Evolutionary conservation across 1,284 basidiomycete genomes (phyloP).

Genomic region (Ustilago sp.): DNA sequence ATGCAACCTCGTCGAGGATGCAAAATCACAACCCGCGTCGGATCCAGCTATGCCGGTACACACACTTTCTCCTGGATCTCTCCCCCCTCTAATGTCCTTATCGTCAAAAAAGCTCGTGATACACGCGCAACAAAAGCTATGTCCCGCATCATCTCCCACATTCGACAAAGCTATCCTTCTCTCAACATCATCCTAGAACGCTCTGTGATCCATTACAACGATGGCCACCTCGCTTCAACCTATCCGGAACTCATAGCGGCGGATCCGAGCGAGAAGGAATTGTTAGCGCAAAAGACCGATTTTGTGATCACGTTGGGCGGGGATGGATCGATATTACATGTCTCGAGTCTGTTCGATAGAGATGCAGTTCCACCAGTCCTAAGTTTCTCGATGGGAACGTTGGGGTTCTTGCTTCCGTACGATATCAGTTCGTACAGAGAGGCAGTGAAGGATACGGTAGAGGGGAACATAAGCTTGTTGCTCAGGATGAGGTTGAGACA

Average conservation of each 20-base stretch:
- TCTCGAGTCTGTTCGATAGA: slow-evolving; percentile 87
- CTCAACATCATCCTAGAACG: slow-evolving; percentile 82
- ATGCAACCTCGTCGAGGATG: slow-evolving; percentile 41
- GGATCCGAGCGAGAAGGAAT: slow-evolving; percentile 16
- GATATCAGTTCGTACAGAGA: slow-evolving; percentile 58
- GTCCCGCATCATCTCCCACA: slow-evolving; percentile 68
- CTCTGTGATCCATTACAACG: slow-evolving; percentile 74
- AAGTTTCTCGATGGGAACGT: slow-evolving; percentile 94
- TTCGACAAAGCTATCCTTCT: slow-evolving; percentile 74
- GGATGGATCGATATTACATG: slow-evolving; percentile 94
- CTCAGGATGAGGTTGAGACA: slow-evolving; percentile 61
- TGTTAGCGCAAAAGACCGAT: slow-evolving; percentile 72
- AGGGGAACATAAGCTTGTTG: slow-evolving; percentile 54
- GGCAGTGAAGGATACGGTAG: slow-evolving; percentile 57
- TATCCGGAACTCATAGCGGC: slow-evolving; percentile 41
- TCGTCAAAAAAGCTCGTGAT: slow-evolving; percentile 73
- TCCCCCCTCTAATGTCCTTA: slow-evolving; percentile 70
- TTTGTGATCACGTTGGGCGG: slow-evolving; percentile 92
- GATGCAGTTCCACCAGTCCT: slow-evolving; percentile 92
- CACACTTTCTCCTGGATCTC: slow-evolving; percentile 68
- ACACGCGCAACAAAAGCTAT: slow-evolving; percentile 70
- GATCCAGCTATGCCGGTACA: slow-evolving; percentile 64
- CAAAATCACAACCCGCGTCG: slow-evolving; percentile 62
- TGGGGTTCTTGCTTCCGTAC: slow-evolving; percentile 94
- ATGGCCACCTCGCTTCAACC: slow-evolving; percentile 69